Evolutionary conservation across 2,329 filamentous ascomycete genomes (phyloP).

Genomic region (Trichoderma gracile): DNA sequence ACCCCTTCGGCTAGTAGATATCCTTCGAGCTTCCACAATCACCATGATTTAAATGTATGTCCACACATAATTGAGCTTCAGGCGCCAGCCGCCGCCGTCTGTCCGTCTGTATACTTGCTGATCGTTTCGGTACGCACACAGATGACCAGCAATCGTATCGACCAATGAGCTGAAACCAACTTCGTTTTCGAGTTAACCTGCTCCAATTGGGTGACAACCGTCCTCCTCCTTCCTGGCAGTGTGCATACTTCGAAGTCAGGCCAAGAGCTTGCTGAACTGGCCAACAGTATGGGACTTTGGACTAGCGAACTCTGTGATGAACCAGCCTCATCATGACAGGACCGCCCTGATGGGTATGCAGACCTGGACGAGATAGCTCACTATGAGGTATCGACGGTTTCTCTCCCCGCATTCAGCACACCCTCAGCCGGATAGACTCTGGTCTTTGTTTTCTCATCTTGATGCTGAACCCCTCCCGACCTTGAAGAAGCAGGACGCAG

Average conservation of each 20-base stretch:
- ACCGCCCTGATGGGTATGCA: neutral
- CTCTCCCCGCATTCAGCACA: constrained; percentile 21
- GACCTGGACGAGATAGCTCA: constrained; percentile 4
- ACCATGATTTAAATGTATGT: neutral
- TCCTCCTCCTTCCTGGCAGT: neutral
- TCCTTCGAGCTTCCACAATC: neutral
- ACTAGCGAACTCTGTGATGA: neutral
- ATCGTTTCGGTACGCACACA: neutral
- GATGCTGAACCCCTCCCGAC: neutral
- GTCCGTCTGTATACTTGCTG: neutral
- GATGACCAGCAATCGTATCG: neutral
- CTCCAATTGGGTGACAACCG: neutral
- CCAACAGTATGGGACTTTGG: neutral
- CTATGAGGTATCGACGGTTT: neutral
- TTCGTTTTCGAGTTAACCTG: neutral
- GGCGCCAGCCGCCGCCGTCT: constrained; percentile 5
- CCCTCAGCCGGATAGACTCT: constrained; percentile 18
- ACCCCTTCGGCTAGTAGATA: neutral
- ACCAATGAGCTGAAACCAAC: neutral
- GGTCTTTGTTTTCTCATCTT: neutral
- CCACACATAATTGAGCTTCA: neutral
- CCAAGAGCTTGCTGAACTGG: neutral
- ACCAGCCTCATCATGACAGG: neutral
- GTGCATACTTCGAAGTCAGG: neutral
- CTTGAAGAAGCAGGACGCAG: constrained; percentile 1